Conservation (phyloP, 73 alveolate genomes). For the Paramecium primaurelia region DNA sequence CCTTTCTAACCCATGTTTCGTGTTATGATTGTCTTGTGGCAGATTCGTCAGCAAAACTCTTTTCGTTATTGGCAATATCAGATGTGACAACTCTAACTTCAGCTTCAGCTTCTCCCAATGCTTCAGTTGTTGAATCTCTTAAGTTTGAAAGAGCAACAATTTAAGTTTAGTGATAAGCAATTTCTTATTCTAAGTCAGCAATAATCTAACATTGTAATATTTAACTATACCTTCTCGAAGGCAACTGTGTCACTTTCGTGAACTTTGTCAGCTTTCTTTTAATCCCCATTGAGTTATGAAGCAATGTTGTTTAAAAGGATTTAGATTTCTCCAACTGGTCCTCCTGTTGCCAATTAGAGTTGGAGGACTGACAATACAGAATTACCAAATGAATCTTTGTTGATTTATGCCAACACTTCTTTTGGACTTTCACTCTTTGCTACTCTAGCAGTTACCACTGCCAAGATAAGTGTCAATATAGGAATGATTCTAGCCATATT, state of each 20-base stretch:
- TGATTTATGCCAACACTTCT: conserved; percentile 26
- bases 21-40: conserved; percentile 8
- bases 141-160: conserved; percentile 29
- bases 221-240: conserved; percentile 18
- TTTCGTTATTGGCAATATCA: conserved; percentile 45
- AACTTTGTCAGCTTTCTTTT: conserved; percentile 51
- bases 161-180: not conserved
- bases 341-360: conserved; percentile 31
- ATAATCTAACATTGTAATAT: not conserved
- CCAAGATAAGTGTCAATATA: conserved; percentile 2
- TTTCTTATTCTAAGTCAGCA: conserved; percentile 19
- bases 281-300: conserved; percentile 27
- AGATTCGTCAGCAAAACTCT: conserved; percentile 2
- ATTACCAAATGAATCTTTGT: conserved; percentile 41
- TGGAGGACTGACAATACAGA: conserved; percentile 33
- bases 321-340: conserved; percentile 50
- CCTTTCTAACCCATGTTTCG: conserved; percentile 34
- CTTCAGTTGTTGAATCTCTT: conserved; percentile 30
- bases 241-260: conserved; percentile 39
- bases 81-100: conserved; percentile 49
- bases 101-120: conserved; percentile 39
- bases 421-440: conserved; percentile 9
- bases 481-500: conserved; percentile 31
- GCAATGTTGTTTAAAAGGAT: conserved; percentile 47
- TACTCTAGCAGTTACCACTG: conserved; percentile 9